Evolutionary conservation across 1,284 basidiomycete species (phyloP).

Genomic region (Trichosporon inkin): DNA sequence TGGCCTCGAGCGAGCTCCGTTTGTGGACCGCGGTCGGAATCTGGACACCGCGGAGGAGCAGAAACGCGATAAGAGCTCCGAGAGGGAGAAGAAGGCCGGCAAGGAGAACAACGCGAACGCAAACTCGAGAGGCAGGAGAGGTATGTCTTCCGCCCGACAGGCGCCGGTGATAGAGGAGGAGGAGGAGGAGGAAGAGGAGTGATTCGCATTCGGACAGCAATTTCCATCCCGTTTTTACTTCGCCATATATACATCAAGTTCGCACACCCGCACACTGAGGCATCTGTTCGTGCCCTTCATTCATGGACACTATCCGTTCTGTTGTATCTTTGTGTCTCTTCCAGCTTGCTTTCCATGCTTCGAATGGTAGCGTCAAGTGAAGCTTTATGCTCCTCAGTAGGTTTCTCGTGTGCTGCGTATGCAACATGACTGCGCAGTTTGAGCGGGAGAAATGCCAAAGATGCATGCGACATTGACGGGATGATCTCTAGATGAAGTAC

Average conservation of each 20-base stretch:
- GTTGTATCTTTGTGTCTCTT: slow-evolving; percentile 1
- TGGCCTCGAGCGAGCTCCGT: not conserved
- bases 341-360: not conserved
- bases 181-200: slow-evolving; percentile 31
- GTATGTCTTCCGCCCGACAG: not conserved
- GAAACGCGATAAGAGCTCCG: slow-evolving; percentile 1
- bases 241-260: slow-evolving; percentile 5
- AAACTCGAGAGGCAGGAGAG: not conserved
- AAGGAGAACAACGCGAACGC: not conserved
- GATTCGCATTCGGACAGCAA: not conserved
- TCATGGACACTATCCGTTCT: not conserved
- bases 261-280: not conserved
- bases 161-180: slow-evolving; percentile 31
- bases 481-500: not conserved
- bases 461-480: slow-evolving; percentile 4
- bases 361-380: not conserved
- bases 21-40: not conserved
- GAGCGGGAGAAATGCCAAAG: not conserved
- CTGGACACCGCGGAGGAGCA: not conserved
- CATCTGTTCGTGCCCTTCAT: not conserved
- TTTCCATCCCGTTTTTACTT: not conserved
- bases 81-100: slow-evolving; percentile 9
- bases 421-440: not conserved
- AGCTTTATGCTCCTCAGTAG: not conserved
- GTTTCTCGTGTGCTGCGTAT: not conserved